Evolutionary conservation across 78 protist species (phyloP).

Genomic region (Monosiga brevicollis): DNA sequence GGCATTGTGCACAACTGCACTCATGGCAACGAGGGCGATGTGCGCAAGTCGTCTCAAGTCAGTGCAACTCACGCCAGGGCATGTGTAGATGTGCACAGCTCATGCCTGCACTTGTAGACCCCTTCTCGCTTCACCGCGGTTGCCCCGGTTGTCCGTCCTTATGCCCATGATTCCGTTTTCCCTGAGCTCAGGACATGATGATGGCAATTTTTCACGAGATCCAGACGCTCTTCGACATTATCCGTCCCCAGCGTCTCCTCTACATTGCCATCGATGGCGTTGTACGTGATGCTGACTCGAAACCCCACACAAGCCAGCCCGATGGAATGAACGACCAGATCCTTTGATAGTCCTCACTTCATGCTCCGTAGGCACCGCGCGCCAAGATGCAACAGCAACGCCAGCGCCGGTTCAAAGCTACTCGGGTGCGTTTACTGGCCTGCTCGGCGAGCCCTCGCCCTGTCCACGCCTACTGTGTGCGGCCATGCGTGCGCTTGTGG

Average conservation of each 20-base stretch:
- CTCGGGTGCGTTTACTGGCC: slow-evolving; percentile 1
- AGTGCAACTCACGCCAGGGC: neutral
- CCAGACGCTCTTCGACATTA: neutral
- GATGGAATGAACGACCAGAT: no score
- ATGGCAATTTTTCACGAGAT: slow-evolving; percentile 5
- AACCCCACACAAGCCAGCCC: neutral
- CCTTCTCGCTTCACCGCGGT: neutral
- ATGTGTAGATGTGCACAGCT: neutral
- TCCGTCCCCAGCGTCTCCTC: slow-evolving; percentile 8
- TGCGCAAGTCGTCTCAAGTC: neutral
- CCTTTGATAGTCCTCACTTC: no score
- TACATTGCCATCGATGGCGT: slow-evolving; percentile 31
- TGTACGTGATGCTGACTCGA: neutral
- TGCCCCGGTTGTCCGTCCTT: neutral
- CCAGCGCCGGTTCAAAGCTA: slow-evolving; percentile 57
- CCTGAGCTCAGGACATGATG: neutral
- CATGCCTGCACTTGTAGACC: neutral
- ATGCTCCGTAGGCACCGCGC: slow-evolving; percentile 82
- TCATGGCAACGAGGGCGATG: neutral
- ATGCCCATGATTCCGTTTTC: neutral
- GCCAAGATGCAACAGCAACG: slow-evolving; percentile 92
- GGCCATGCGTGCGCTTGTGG: no score
- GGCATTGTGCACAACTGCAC: slow-evolving; percentile 23
- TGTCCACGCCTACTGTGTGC: no score
- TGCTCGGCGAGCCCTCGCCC: no score